Evolutionary conservation across 129 eudicot genomes (phyloP).

Genomic region (Chrysanthemum seticuspe): DNA sequence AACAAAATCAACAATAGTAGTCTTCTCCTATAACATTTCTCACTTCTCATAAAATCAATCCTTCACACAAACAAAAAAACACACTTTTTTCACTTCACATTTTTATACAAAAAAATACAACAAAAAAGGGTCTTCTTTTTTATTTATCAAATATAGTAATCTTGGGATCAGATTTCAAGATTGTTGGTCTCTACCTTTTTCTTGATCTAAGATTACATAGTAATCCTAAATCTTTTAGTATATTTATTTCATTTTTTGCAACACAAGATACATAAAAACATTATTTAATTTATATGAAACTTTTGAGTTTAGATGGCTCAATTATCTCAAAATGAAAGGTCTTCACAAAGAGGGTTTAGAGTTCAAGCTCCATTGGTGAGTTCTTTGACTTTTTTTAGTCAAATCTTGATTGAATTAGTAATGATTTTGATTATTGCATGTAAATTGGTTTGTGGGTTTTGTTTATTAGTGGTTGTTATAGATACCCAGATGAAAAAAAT

Average conservation of each 20-base stretch:
- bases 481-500: slow-evolving; percentile 23
- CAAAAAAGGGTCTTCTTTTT: slow-evolving; percentile 34
- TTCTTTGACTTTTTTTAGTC: slow-evolving; percentile 21
- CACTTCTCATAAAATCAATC: slow-evolving; percentile 32
- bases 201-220: slow-evolving; percentile 46
- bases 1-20: slow-evolving; percentile 40
- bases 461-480: slow-evolving; percentile 12
- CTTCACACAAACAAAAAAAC: slow-evolving; percentile 24
- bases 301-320: slow-evolving; percentile 65
- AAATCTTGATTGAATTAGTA: slow-evolving; percentile 11
- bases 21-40: slow-evolving; percentile 27
- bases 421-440: slow-evolving; percentile 18
- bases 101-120: slow-evolving; percentile 26
- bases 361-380: slow-evolving; percentile 97
- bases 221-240: slow-evolving; percentile 10
- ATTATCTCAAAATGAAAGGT: slow-evolving; percentile 57
- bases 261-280: not conserved
- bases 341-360: slow-evolving; percentile 72
- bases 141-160: slow-evolving; percentile 30
- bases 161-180: slow-evolving; percentile 56
- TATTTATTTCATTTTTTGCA: slow-evolving; percentile 16
- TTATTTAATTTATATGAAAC: slow-evolving; percentile 30
- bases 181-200: slow-evolving; percentile 28
- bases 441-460: slow-evolving; percentile 21
- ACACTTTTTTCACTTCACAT: slow-evolving; percentile 16